phyloP scores from a whole-genome alignment of 164 flowering plant species.

The Paratinospora sagittata region DNA sequence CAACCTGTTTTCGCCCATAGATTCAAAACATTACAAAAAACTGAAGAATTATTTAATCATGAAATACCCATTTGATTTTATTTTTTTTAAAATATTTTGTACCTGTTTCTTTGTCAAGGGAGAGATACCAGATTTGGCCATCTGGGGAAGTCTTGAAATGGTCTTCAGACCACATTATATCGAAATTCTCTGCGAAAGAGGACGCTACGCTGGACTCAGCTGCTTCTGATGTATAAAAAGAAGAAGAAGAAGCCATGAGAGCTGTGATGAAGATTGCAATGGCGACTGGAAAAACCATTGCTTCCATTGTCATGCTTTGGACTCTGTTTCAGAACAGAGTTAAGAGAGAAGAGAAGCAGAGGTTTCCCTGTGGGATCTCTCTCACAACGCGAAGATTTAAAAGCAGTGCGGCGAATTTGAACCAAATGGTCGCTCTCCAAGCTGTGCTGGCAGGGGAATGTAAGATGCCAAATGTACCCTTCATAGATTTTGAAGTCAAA shows the following conservation, averaged over 20 bases:
- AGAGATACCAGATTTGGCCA: slow-evolving; percentile 83
- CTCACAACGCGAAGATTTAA: neutral
- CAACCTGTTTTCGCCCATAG: slow-evolving; percentile 44
- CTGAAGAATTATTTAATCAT: too few relatives aligned
- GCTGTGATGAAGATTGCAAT: slow-evolving; percentile 26
- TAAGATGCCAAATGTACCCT: too few relatives aligned
- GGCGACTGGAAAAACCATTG: slow-evolving; percentile 23
- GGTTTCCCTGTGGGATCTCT: neutral
- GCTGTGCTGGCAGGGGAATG: neutral
- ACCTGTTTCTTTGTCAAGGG: slow-evolving; percentile 82
- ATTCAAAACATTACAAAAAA: neutral
- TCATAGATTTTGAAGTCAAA: too few relatives aligned
- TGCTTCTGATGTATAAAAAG: slow-evolving; percentile 27
- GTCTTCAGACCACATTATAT: slow-evolving; percentile 68
- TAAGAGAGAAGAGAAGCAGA: too few relatives aligned
- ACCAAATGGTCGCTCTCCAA: too few relatives aligned
- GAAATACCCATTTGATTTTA: too few relatives aligned
- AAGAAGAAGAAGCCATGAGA: slow-evolving; percentile 22
- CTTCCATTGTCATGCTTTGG: slow-evolving; percentile 21
- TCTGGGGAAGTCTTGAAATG: slow-evolving; percentile 79
- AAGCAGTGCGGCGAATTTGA: neutral
- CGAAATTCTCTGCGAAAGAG: slow-evolving; percentile 51
- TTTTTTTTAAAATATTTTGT: too few relatives aligned
- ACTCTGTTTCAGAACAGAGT: slow-evolving; percentile 1
- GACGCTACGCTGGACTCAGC: slow-evolving; percentile 38